Evolutionary conservation across 2,329 filamentous ascomycete species (phyloP), one percentile per base, ranked within the genome.

Genomic region (Alternaria gaisen): DNA sequence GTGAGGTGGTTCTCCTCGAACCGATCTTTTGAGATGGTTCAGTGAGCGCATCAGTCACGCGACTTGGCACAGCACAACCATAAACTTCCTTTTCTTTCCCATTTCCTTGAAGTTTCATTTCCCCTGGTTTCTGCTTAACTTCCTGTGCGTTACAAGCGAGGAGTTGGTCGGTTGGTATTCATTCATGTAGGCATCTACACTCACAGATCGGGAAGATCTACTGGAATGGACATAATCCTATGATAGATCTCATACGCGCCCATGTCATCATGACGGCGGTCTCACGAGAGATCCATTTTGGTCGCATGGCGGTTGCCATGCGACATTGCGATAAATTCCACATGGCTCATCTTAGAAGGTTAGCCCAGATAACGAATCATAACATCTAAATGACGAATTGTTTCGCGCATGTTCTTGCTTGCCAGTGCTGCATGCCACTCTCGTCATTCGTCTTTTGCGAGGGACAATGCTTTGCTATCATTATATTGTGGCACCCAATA

Each of bases 111-210:
- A 58, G 42, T 53, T 50, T 58, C 14, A 24, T 59, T 55, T 32
- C 30, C 30, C 28, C 36, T 53, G 30, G 30, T 56, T 51, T 24
- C 32, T 24, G 58, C 41, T 43, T 55, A 46, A 38, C 42, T 34
- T 36, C 44, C 41, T 58, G 26, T 58, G 42, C 57, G 47, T 67
- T 58, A 52, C 41, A 53, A 70, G 70, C 70, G 68, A 70, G 70
- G 68, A 71, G 70, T 72, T 64, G 58, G 62, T 52, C 50, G 60
- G 62, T 52, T 38, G 60, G 68, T 38, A 70, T 66, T 28, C 61
- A 67, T 58, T 55, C 59, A 28, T 48, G 57, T 60, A 64, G 40
- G 62, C 58, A 65, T 69, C 53, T 69, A 64, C 58, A 58, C 30
- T 53, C 36, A 50, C 57, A 61, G 56, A 57, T 48, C 59, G 61